Evolutionary conservation across 2,329 filamentous ascomycete species (phyloP).

Genomic region (Colletotrichum musae): DNA sequence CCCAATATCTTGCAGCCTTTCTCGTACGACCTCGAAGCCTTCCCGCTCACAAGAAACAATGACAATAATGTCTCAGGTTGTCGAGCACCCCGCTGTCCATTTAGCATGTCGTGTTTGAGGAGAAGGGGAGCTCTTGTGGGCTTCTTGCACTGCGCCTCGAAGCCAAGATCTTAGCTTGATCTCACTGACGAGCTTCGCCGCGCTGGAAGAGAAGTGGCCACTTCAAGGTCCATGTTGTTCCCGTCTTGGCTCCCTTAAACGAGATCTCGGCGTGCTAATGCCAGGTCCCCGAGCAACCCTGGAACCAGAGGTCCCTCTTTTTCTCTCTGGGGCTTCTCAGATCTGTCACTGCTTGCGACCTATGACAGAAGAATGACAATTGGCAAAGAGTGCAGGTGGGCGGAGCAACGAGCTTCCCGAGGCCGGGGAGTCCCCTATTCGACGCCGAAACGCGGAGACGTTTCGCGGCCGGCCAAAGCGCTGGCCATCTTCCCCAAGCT

Average conservation of each 20-base stretch:
- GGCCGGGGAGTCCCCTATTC: conserved; percentile 21
- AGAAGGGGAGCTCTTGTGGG: background rate
- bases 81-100: background rate
- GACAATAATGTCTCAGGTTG: background rate
- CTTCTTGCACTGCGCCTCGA: conserved; percentile 6
- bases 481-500: background rate
- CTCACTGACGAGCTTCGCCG: background rate
- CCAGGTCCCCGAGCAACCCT: conserved; percentile 11
- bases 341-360: conserved; percentile 18
- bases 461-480: conserved; percentile 40
- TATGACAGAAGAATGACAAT: background rate
- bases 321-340: no score
- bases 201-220: conserved; percentile 6
- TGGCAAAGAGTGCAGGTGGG: background rate
- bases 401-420: conserved; percentile 12
- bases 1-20: background rate
- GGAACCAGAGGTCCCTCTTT: background rate
- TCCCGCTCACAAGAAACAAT: conserved; percentile 4
- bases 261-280: conserved; percentile 23
- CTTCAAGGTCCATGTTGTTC: conserved; percentile 10
- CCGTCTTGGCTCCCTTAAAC: conserved; percentile 8
- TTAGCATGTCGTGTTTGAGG: background rate
- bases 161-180: conserved; percentile 2
- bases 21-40: no score
- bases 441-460: conserved; percentile 32